Base-by-base conservation (phyloP, 2,329 filamentous ascomycete species). In the Lecanicillium sp. region DNA sequence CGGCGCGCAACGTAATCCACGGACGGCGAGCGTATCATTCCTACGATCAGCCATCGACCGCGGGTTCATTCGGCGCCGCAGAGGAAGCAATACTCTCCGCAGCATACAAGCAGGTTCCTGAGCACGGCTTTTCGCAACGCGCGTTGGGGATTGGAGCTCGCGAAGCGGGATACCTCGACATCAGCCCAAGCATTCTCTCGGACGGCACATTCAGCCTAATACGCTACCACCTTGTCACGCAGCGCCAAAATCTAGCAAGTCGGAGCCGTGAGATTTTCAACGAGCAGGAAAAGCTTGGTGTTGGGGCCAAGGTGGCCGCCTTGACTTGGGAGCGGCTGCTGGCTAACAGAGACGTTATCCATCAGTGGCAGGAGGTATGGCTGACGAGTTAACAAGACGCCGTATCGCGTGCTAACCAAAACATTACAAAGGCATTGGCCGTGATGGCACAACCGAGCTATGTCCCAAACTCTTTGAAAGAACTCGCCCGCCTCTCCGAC, bases 391-490 rank as follows among this genome's bases (percentile, higher is more conserved):
- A 34, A 19, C 14, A 18, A 11, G 17, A 32, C n/a, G 22, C 13
- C 15, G 15, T 8, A 33, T 11, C 4, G 22, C 28, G 33, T 33
- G 20, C 13, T 33, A 29, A 30, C 32, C 4, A 13, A 33, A 35
- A 14, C 15, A 30, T 27, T 25, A 20, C 10, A n/a, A 29, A 92
- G 84, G 92, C 90, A 32, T 72, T 97, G 3, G 88, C 87, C 4
- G 69, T 94, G 45, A 95, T 96, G 85, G 87, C 88, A 4, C 81
- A 94, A 42, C 85, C 87, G 0, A 77, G 73, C 44, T 84, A 90
- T 58, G 73, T 94, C 25, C 77, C 87, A 0, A 65, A 77, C 8
- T 89, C 88, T 0, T 58, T 96, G 3, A 72, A 72, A 32, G 92
- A 97, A 64, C 75, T 98, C 4, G 80, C 84, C 30, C 69, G 75